Conservation (phyloP, 768 basidiomycete genomes). For the Xerocomellus chrysenteron region DNA sequence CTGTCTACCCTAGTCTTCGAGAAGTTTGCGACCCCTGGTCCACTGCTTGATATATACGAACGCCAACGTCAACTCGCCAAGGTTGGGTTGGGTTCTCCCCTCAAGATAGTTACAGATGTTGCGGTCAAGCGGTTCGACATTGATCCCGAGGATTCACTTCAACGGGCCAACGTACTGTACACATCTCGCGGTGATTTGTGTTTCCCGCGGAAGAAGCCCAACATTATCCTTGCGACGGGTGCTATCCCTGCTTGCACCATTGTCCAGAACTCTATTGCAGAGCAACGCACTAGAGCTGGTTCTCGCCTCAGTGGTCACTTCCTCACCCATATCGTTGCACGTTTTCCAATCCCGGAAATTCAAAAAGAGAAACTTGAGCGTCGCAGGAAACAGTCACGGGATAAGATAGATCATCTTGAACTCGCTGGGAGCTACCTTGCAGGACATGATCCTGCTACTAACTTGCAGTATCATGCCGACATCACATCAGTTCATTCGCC, state of each 20-base stretch:
- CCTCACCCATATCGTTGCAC: slow-evolving; percentile 4
- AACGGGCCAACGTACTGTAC: slow-evolving; percentile 9
- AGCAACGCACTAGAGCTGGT: slow-evolving; percentile 13
- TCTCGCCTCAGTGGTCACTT: slow-evolving; percentile 18
- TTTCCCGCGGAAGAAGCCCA: slow-evolving; percentile 1
- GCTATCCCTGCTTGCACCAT: slow-evolving; percentile 21
- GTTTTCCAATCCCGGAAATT: background rate
- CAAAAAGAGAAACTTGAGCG: too few relatives aligned
- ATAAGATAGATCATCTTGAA: too few relatives aligned
- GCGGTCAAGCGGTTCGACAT: background rate
- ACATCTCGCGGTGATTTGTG: too few relatives aligned
- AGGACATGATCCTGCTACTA: background rate
- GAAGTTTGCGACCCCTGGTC: slow-evolving; percentile 19
- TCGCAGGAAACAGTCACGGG: too few relatives aligned
- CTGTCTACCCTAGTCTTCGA: slow-evolving; percentile 10
- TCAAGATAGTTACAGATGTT: slow-evolving; percentile 16
- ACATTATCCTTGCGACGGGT: slow-evolving; percentile 22
- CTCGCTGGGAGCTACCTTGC: slow-evolving; percentile 7
- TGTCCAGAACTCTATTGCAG: slow-evolving; percentile 15
- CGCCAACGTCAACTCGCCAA: slow-evolving; percentile 13
- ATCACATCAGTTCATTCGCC: slow-evolving; percentile 12
- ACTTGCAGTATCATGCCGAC: slow-evolving; percentile 11
- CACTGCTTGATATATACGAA: slow-evolving; percentile 13
- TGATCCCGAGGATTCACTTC: slow-evolving; percentile 3
- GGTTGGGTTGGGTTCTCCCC: slow-evolving; percentile 9